These are phyloP conservation scores for Populus hybrid DNA, from an alignment of 441 rosid genomes.

Conservation along the genomic window DNA sequence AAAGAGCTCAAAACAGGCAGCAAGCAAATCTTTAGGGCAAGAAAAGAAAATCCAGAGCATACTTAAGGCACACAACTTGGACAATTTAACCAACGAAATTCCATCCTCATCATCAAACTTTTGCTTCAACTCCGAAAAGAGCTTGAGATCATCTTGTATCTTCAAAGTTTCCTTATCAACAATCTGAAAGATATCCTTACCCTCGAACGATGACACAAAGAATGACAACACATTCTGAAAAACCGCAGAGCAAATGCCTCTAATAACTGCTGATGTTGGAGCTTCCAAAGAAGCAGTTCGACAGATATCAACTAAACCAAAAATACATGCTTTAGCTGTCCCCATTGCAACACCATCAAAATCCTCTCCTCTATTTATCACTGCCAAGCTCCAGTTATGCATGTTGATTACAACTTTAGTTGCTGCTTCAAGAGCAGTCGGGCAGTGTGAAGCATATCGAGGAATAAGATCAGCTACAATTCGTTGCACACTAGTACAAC, in stretches of 20 bases:
- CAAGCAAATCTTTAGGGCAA: conserved; percentile 62
- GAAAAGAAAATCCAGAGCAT: conserved; percentile 60
- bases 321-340: conserved; percentile 78
- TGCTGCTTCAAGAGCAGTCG: conserved; percentile 77
- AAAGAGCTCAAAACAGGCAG: conserved; percentile 75
- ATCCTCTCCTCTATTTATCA: conserved; percentile 56
- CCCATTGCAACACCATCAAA: conserved; percentile 68
- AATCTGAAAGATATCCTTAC: conserved; percentile 49
- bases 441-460: conserved; percentile 74
- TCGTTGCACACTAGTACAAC: conserved; percentile 85
- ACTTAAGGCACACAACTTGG: conserved; percentile 55
- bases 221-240: conserved; percentile 69
- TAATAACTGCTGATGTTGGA: conserved; percentile 43
- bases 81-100: conserved; percentile 48
- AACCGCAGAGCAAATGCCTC: conserved; percentile 62
- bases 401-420: conserved; percentile 57
- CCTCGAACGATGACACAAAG: conserved; percentile 55
- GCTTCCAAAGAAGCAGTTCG: conserved; percentile 53
- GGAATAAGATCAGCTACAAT: conserved; percentile 86
- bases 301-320: conserved; percentile 84
- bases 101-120: conserved; percentile 54
- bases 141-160: conserved; percentile 49
- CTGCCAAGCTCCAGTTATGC: conserved; percentile 57
- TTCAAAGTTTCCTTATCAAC: conserved; percentile 50
- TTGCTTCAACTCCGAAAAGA: conserved; percentile 57